Evolutionary conservation across 495 filamentous ascomycete species (phyloP).

Genomic region (Sabuloglossum arenarium): DNA sequence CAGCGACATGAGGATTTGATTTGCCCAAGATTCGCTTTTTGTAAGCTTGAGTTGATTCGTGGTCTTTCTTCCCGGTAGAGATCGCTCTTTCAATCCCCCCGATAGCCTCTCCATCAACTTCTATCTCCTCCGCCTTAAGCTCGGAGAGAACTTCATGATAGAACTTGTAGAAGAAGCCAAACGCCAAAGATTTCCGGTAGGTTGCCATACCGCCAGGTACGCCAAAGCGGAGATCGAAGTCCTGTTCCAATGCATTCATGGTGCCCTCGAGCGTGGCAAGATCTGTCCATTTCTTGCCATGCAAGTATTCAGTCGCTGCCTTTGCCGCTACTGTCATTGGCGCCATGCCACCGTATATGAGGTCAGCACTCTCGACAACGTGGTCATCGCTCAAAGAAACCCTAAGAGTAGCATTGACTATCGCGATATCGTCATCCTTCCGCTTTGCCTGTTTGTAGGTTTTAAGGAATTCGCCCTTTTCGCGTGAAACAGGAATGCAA

Average conservation of each 20-base stretch:
- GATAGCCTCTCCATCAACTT: conserved; percentile 37
- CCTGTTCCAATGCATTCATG: conserved; percentile 68
- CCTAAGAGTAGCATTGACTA: conserved; percentile 69
- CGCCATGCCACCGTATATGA: conserved; percentile 87
- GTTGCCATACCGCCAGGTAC: conserved; percentile 94
- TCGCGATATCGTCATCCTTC: conserved; percentile 94
- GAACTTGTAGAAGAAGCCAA: conserved; percentile 78
- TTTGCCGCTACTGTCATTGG: conserved; percentile 67
- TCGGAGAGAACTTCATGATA: conserved; percentile 43
- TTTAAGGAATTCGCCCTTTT: conserved; percentile 47
- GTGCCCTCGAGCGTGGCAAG: conserved; percentile 64
- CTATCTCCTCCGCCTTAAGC: conserved; percentile 21
- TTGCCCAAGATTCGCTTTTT: conserved; percentile 61
- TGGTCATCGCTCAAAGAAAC: conserved; percentile 43
- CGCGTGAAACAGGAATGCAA: conserved; percentile 52
- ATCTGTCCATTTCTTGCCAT: conserved; percentile 61
- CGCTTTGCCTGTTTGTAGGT: conserved; percentile 91
- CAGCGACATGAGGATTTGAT: conserved; percentile 67
- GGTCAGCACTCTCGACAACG: conserved; percentile 43
- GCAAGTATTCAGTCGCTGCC: conserved; percentile 44
- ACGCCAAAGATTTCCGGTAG: conserved; percentile 73
- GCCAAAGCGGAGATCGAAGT: conserved; percentile 69
- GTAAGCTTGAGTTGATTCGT: conserved; percentile 38
- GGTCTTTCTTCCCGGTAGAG: conserved; percentile 40
- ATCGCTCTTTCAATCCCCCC: conserved; percentile 45